A percentile compares a stretch with the other conserved stretches of the same genome.
These are phyloP conservation scores for Neurospora sp. DNA, from an alignment of 495 filamentous ascomycete species.

Conservation along the genomic window DNA sequence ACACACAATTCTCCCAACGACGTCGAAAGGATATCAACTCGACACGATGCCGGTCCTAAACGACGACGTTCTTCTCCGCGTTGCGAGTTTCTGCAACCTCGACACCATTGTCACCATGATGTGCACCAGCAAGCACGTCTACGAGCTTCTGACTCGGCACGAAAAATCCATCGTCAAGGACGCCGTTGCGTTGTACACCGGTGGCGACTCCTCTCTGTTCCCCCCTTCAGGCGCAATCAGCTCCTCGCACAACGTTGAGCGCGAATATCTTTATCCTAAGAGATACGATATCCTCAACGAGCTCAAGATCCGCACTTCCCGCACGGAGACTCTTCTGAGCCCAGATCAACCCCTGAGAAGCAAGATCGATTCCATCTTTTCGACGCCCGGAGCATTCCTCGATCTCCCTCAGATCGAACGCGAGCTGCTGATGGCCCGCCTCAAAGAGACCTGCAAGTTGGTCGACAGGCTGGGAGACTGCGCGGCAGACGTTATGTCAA, in stretches of 20 bases:
- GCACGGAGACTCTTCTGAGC: conserved; percentile 11
- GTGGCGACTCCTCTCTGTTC: neutral
- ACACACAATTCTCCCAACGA: neutral
- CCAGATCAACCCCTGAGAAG: neutral
- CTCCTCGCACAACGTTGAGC: conserved; percentile 9
- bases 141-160: conserved; percentile 6
- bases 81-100: conserved; percentile 13
- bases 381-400: neutral
- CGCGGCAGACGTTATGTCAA: neutral
- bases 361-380: neutral
- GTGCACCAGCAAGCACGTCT: conserved; percentile 9
- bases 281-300: conserved; percentile 16
- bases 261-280: conserved; percentile 5
- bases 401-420: neutral
- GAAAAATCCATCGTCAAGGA: conserved; percentile 28
- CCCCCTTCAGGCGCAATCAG: conserved; percentile 10
- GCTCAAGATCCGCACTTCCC: conserved; percentile 12
- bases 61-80: conserved; percentile 16
- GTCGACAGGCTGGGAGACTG: conserved; percentile 15
- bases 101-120: conserved; percentile 8
- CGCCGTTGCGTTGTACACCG: neutral
- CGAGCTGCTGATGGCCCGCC: conserved; percentile 2
- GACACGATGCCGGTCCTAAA: neutral
- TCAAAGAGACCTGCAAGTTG: conserved; percentile 4
- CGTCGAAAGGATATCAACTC: neutral